These are phyloP conservation scores for Inosperma sp. DNA, from an alignment of 768 basidiomycete genomes.

Conservation along the genomic window DNA sequence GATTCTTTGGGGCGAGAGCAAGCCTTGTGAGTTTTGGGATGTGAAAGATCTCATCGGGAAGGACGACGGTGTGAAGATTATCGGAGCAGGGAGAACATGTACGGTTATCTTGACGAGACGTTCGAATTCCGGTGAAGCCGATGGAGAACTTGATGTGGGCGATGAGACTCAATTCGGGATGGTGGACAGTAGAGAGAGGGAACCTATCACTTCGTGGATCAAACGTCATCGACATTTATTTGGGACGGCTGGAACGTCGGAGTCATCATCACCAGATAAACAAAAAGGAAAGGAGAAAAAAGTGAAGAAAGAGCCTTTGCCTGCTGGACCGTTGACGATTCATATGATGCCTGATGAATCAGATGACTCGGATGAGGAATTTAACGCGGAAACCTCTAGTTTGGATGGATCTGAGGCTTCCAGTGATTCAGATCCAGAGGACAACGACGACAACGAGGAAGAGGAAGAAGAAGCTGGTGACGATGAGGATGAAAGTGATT, in stretches of 20 bases:
- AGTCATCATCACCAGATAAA: no score
- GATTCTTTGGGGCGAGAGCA: conserved; percentile 70
- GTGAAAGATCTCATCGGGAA: conserved; percentile 51
- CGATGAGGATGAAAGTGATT: conserved; percentile 38
- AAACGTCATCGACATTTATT: conserved; percentile 51
- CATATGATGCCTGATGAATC: conserved; percentile 35
- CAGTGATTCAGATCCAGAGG: conserved; percentile 20
- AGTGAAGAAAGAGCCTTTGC: conserved; percentile 16
- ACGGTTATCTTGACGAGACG: conserved; percentile 51
- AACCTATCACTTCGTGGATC: conserved; percentile 65
- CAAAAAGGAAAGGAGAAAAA: conserved; percentile 16
- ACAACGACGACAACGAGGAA: conserved; percentile 29
- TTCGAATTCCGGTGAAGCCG: conserved; percentile 12
- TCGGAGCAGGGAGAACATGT: conserved; percentile 65
- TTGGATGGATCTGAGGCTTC: conserved; percentile 34
- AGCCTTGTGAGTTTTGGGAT: conserved; percentile 75
- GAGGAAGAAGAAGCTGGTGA: conserved; percentile 30
- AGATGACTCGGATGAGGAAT: conserved; percentile 46
- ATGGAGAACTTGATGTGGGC: conserved; percentile 40
- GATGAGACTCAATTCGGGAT: conserved; percentile 66
- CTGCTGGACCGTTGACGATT: conserved; percentile 29
- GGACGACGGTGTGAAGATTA: conserved; percentile 46
- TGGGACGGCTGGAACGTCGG: conserved; percentile 34
- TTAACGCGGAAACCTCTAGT: conserved; percentile 34
- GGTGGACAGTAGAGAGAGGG: conserved; percentile 67